A percentile compares a stretch with the other conserved stretches of the same genome.
phyloP scores from a whole-genome alignment of 1,284 basidiomycete genomes.

The Rhodofomes roseus region DNA sequence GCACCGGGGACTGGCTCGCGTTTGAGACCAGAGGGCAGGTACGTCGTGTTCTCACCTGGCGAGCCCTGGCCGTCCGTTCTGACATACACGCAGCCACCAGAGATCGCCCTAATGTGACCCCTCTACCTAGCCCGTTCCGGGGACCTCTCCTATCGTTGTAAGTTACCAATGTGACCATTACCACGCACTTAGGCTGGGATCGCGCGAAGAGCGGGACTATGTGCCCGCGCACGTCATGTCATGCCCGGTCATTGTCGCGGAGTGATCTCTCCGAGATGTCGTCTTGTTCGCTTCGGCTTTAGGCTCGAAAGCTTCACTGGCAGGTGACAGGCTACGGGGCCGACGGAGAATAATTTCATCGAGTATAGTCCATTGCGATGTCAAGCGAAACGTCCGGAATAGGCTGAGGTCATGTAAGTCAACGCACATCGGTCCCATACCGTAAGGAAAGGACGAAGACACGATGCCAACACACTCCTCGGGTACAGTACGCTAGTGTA shows the following conservation, averaged over 20 bases:
- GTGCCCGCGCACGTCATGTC: no score
- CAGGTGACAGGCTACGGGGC: no score
- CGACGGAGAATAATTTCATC: not conserved
- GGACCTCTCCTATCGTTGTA: not conserved
- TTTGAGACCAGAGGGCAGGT: constrained; percentile 80
- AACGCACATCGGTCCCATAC: not conserved
- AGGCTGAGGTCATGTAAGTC: not conserved
- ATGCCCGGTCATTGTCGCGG: no score
- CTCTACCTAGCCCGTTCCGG: not conserved
- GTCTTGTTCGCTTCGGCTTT: not conserved
- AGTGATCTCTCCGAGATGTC: no score
- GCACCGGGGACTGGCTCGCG: constrained; percentile 88
- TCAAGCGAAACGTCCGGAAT: not conserved
- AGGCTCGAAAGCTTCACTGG: not conserved
- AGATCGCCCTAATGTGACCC: constrained; percentile 15
- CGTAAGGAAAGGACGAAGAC: not conserved
- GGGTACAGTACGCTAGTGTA: not conserved
- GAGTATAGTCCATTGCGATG: not conserved
- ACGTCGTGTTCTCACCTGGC: constrained; percentile 30
- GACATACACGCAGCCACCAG: constrained; percentile 9
- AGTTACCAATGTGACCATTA: not conserved
- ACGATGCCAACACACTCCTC: not conserved
- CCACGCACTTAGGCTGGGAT: not conserved
- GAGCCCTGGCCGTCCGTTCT: not conserved
- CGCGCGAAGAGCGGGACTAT: no score